Percentiles rank a stretch among this genome's conserved stretches.
phyloP scores from a whole-genome alignment of 805 yeast species.

The Teunomyces aglyptinius region DNA sequence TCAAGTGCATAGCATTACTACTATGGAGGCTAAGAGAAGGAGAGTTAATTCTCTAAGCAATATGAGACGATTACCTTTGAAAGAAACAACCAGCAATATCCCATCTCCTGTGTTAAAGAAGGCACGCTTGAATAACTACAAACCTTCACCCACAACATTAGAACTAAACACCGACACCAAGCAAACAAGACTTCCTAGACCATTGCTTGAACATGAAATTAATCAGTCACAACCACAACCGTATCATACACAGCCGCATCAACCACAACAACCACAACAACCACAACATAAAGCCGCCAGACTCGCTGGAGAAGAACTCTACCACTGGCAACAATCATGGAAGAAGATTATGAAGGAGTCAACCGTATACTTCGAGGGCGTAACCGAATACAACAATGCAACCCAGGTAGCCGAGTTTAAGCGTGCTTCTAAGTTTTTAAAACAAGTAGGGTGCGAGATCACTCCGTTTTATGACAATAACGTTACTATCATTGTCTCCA shows the following conservation, averaged over 20 bases:
- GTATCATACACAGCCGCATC: neutral
- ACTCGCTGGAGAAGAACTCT: conserved; percentile 46
- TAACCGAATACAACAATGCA: conserved; percentile 34
- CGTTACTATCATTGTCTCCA: conserved; percentile 74
- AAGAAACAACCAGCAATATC: conserved; percentile 39
- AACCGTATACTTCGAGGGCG: conserved; percentile 59
- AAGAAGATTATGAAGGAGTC: conserved; percentile 56
- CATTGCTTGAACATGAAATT: neutral
- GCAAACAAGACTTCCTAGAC: neutral
- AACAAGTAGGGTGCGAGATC: conserved; percentile 48
- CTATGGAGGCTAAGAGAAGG: conserved; percentile 7
- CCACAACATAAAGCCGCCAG: conserved; percentile 13
- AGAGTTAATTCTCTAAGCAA: conserved; percentile 11
- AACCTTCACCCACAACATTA: conserved; percentile 7
- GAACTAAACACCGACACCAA: neutral
- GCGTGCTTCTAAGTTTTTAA: conserved; percentile 44
- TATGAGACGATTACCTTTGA: conserved; percentile 31
- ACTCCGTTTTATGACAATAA: conserved; percentile 50
- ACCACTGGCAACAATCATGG: conserved; percentile 68
- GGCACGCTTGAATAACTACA: conserved; percentile 15
- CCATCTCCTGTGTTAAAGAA: conserved; percentile 38
- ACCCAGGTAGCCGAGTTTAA: conserved; percentile 37
- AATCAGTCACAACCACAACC: neutral
- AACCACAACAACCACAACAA: neutral
- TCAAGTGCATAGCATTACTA: conserved; percentile 3